Percentiles rank a stretch among this genome's conserved stretches.
These are phyloP conservation scores for Pythium brachiatum DNA, from an alignment of 352 stramenopile species.

Conservation along the genomic window DNA sequence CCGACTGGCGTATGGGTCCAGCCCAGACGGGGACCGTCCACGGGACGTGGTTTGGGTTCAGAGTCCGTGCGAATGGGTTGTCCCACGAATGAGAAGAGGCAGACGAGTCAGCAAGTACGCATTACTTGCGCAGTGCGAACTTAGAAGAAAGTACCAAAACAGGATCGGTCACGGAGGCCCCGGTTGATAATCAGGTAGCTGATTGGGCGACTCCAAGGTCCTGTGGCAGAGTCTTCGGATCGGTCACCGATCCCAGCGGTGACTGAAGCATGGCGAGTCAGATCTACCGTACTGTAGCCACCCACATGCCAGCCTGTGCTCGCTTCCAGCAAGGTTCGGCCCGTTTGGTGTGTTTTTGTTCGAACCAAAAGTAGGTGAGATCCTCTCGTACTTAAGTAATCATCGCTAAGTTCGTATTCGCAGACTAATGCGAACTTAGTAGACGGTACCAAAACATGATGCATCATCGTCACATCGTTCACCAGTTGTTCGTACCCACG, in stretches of 20 bases:
- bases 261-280: too few relatives aligned
- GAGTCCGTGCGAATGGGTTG: neutral
- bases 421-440: neutral
- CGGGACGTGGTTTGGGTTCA: slow-evolving; percentile 17
- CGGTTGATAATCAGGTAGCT: too few relatives aligned
- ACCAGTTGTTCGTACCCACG: neutral
- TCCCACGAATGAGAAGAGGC: slow-evolving; percentile 16
- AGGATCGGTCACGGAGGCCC: neutral
- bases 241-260: too few relatives aligned
- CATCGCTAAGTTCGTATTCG: too few relatives aligned
- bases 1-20: slow-evolving; percentile 2
- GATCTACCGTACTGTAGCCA: too few relatives aligned
- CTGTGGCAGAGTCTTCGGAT: too few relatives aligned
- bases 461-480: neutral
- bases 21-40: neutral
- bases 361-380: too few relatives aligned
- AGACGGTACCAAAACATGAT: slow-evolving; percentile 3
- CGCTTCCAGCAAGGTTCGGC: too few relatives aligned
- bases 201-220: too few relatives aligned
- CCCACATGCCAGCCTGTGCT: too few relatives aligned
- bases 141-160: neutral
- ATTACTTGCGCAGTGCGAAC: neutral
- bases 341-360: too few relatives aligned
- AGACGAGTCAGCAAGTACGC: slow-evolving; percentile 14
- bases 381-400: too few relatives aligned